Base-by-base conservation (phyloP, 2,329 filamentous ascomycete genomes). In the Byssothecium circinans region DNA sequence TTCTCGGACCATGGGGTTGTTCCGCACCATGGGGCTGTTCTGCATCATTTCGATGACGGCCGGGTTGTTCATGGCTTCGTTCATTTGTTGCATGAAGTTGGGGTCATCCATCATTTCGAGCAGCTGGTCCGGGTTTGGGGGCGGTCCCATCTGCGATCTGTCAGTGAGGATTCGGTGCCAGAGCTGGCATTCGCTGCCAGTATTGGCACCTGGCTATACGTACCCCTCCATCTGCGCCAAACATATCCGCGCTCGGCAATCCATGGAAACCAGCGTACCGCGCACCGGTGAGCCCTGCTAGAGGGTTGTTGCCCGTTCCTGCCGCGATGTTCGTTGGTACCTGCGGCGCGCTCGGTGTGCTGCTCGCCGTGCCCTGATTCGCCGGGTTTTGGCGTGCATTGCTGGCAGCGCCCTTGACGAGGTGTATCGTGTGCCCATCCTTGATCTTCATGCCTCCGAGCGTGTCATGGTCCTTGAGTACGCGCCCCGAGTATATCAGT, bases 21-120 rank as follows among this genome's bases (percentile, higher is more conserved):
- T 84, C 61, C 94, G 84, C 61, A 99, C 64, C 81, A 97, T 78
- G 3, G 77, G 77, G 50, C 72, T 77, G 52, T 79, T 73, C 47
- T 74, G 67, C 60, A 79, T 89, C 82, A 95, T 89, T 66, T 97
- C 90, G 67, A 97, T 82, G 61, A 99, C 88, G 15, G 86, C 83
- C n/a, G 94, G 92, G 73, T 97, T 97, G 71, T 91, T 89, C 70
- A 99, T 87, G 29, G 91, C 90, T 73, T 96, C 92, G 71, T 94
- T 95, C 83, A 99, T 88, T 45, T 86, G 86, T 57, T 90, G 87
- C 54, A 89, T 84, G 47, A 95, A 86, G 65, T 89, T 87, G 18
- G 94, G 94, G 66, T 97, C 90, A 53, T 88, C 85, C 62, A 99
- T 85, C 83, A 96, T 88, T 55, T 85, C 81, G 47, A 90, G 82